Evolutionary conservation across 495 filamentous ascomycete genomes (phyloP).

Genomic region (Xylaria cubensis): DNA sequence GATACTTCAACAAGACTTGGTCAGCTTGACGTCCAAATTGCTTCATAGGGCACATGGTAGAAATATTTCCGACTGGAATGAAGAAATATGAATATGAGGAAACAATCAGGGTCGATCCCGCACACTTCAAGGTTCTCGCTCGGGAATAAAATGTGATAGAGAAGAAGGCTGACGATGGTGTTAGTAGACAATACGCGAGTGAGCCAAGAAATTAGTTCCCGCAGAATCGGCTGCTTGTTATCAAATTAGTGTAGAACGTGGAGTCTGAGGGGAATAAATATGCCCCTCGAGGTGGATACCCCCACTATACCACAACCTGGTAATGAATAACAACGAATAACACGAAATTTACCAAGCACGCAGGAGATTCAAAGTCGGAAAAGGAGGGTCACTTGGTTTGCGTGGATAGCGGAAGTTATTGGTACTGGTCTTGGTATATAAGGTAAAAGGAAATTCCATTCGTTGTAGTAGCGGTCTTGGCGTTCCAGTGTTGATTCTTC

Average conservation of each 20-base stretch:
- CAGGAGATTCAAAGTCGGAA: background rate
- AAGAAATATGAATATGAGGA: slow-evolving; percentile 14
- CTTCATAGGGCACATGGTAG: slow-evolving; percentile 14
- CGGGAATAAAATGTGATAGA: slow-evolving; percentile 26
- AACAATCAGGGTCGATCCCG: background rate
- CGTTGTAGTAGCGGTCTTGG: background rate
- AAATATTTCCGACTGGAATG: slow-evolving; percentile 11
- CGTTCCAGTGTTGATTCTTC: background rate
- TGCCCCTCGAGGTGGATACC: slow-evolving; percentile 39
- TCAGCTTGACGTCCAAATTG: slow-evolving; percentile 11
- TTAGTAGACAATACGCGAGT: slow-evolving; percentile 19
- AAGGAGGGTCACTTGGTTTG: background rate
- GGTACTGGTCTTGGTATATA: slow-evolving; percentile 9
- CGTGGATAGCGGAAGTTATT: background rate
- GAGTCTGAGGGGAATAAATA: slow-evolving; percentile 40
- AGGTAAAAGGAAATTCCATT: background rate
- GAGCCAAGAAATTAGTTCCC: slow-evolving; percentile 27
- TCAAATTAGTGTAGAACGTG: slow-evolving; percentile 33
- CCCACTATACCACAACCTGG: slow-evolving; percentile 38
- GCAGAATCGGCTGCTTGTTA: slow-evolving; percentile 30
- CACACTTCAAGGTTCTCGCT: background rate
- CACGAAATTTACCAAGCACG: slow-evolving; percentile 31
- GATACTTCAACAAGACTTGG: slow-evolving; percentile 10
- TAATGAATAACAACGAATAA: slow-evolving; percentile 37
- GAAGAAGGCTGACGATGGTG: slow-evolving; percentile 12